phyloP scores from a whole-genome alignment of 495 filamentous ascomycete species.

The Parathielavia appendiculata region DNA sequence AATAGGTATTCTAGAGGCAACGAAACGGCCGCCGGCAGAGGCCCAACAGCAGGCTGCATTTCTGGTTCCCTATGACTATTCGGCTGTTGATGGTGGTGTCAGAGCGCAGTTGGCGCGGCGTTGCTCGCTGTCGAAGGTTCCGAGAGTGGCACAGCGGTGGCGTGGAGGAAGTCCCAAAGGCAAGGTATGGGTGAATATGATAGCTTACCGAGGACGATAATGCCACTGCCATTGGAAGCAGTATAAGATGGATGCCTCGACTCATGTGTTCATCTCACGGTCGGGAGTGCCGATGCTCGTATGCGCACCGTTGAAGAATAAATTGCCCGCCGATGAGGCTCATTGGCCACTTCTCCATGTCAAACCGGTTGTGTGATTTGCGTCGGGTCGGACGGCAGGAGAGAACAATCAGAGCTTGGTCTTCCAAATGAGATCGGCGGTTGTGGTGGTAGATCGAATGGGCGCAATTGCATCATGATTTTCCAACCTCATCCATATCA shows the following conservation, averaged over 20 bases:
- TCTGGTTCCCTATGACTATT: not conserved
- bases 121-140: not conserved
- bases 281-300: not conserved
- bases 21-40: not conserved
- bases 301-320: not conserved
- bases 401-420: not conserved
- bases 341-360: not conserved
- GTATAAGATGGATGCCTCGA: not conserved
- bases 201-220: not conserved
- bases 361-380: not conserved
- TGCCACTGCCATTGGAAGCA: not conserved
- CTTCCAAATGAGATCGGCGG: not conserved
- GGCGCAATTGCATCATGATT: conserved; percentile 9
- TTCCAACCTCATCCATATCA: not conserved
- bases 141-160: not conserved
- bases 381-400: not conserved
- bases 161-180: not conserved
- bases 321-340: not conserved
- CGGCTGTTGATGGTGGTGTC: no score
- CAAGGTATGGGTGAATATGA: not conserved
- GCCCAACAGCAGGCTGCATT: not conserved
- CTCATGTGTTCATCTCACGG: not conserved
- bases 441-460: not conserved
- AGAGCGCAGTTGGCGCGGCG: not conserved
- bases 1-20: no score